Evolutionary conservation across 106 monocot genomes (phyloP).

Genomic region (Apostasia ramifera): DNA sequence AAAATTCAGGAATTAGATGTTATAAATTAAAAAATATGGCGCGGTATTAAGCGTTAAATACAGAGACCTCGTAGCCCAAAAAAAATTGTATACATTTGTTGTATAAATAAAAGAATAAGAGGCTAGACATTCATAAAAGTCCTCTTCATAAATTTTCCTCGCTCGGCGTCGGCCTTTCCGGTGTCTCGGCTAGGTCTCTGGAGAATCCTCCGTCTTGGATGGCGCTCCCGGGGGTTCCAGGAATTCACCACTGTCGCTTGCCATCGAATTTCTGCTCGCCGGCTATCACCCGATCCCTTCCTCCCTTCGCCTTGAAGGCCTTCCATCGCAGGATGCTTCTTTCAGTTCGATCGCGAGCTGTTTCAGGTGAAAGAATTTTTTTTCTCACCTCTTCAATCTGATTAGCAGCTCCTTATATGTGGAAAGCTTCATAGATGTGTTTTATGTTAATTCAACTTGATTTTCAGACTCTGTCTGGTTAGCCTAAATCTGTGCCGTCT

Average conservation of each 20-base stretch:
- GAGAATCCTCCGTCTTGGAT: constrained; percentile 14
- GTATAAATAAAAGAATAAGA: too few species aligned
- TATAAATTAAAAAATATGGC: too few species aligned
- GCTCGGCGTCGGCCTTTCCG: too few species aligned
- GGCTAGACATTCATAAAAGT: too few species aligned
- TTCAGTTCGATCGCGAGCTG: constrained; percentile 26
- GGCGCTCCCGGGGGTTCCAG: constrained; percentile 31
- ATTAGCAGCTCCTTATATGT: background rate
- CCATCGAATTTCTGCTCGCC: constrained; percentile 2
- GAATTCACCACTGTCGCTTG: constrained; percentile 6
- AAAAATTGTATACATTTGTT: too few species aligned
- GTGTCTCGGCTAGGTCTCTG: too few species aligned
- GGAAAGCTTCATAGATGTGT: background rate
- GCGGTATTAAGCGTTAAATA: too few species aligned
- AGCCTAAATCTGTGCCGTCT: background rate
- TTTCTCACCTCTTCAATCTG: background rate
- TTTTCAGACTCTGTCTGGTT: too few species aligned
- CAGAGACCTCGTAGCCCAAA: too few species aligned
- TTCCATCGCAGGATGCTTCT: constrained; percentile 13
- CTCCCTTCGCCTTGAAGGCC: background rate
- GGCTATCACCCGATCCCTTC: constrained; percentile 1
- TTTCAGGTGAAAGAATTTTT: constrained; percentile 23
- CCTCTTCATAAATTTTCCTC: too few species aligned
- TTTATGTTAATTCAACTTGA: background rate
- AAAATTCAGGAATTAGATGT: too few species aligned